These are phyloP conservation scores for Blepharisma japonicum DNA, from an alignment of 73 alveolate genomes.

Conservation along the genomic window DNA sequence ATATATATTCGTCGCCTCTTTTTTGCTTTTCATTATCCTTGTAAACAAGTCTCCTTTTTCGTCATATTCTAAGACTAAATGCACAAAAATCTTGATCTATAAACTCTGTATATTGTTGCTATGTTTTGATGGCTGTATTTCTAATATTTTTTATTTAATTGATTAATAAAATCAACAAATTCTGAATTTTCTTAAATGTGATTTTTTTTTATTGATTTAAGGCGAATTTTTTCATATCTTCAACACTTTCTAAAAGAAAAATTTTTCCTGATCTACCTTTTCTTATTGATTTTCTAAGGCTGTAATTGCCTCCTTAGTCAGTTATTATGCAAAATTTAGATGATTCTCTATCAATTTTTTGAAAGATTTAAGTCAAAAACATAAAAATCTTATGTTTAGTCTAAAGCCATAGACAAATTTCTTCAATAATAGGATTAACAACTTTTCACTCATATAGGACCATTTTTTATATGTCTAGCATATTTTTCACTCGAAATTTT, in stretches of 20 bases:
- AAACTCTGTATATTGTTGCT: slow-evolving; percentile 36
- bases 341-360: background rate
- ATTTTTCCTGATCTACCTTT: background rate
- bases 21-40: slow-evolving; percentile 3
- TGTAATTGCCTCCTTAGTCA: background rate
- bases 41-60: slow-evolving; percentile 50
- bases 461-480: no score
- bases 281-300: background rate
- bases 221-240: background rate
- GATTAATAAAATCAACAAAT: background rate
- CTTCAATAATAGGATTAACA: no score
- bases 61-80: slow-evolving; percentile 47
- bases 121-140: slow-evolving; percentile 30
- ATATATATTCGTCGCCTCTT: background rate
- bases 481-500: no score
- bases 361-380: no score
- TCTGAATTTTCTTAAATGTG: background rate
- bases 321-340: background rate
- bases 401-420: no score
- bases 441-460: no score
- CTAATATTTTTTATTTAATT: slow-evolving; percentile 37
- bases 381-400: no score
- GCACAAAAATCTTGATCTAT: slow-evolving; percentile 40
- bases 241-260: background rate
- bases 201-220: background rate